A percentile compares a stretch with the other conserved stretches of the same genome.
These are phyloP conservation scores for Eucalyptus paniculata DNA, from an alignment of 345 rosid species.

Conservation along the genomic window DNA sequence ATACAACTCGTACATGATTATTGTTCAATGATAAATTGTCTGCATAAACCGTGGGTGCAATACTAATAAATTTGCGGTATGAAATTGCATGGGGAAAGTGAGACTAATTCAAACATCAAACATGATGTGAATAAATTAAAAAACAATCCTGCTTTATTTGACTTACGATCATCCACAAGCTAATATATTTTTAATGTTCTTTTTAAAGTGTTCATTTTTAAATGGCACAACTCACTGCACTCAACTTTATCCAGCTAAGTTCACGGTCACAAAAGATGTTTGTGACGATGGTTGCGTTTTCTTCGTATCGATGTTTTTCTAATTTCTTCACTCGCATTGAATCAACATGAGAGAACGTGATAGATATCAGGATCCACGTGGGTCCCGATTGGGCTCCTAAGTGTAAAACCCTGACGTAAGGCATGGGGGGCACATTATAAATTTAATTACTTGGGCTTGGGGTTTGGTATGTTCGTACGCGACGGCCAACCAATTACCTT, in stretches of 20 bases:
- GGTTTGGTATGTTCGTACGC: background rate
- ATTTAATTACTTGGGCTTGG: background rate
- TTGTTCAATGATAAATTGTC: background rate
- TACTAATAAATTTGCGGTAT: background rate
- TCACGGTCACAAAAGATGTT: background rate
- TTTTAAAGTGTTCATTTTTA: background rate
- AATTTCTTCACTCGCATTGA: fast-evolving
- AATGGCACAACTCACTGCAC: background rate
- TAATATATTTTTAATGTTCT: background rate
- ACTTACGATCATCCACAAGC: background rate
- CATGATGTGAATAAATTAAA: background rate
- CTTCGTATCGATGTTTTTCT: background rate
- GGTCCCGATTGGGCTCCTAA: background rate
- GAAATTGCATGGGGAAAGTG: background rate
- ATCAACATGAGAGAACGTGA: background rate
- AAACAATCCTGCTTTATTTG: background rate
- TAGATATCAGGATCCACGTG: fast-evolving
- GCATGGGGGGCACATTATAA: background rate
- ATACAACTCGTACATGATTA: background rate
- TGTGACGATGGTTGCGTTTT: background rate
- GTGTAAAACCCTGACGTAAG: background rate
- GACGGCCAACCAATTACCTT: background rate
- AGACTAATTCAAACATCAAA: background rate
- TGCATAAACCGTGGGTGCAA: background rate
- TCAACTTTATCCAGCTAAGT: background rate